phyloP scores from a whole-genome alignment of 2,329 filamentous ascomycete species.

The Magnaporthales sp. region DNA sequence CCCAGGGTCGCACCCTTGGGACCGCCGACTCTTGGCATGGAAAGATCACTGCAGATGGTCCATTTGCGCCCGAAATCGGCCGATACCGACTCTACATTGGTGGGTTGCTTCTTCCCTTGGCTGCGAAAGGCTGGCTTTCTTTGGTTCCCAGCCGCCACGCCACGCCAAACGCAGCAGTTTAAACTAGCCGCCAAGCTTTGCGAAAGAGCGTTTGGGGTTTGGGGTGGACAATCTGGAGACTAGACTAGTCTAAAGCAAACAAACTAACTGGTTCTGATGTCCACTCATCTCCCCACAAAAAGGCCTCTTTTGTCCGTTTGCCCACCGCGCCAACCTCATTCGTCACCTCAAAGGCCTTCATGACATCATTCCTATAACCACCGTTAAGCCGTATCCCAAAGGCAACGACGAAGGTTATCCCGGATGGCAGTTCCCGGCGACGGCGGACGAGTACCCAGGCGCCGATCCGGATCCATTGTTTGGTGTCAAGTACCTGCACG shows the following conservation, averaged over 20 bases:
- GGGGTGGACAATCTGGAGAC: background rate
- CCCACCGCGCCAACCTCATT: conserved; percentile 50
- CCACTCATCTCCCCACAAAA: conserved; percentile 10
- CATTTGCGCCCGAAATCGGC: conserved; percentile 15
- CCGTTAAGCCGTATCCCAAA: conserved; percentile 60
- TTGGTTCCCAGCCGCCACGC: background rate
- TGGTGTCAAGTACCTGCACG: conserved; percentile 47
- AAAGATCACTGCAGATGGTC: conserved; percentile 15
- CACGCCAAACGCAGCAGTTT: background rate
- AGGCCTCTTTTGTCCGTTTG: conserved; percentile 58
- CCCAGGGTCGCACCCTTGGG: conserved; percentile 8
- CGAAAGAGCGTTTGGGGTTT: background rate
- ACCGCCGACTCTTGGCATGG: conserved; percentile 17
- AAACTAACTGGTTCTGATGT: background rate
- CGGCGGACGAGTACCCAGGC: conserved; percentile 43
- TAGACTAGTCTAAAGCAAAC: background rate
- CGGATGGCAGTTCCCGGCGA: conserved; percentile 50
- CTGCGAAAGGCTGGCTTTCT: too few species aligned
- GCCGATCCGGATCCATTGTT: conserved; percentile 54
- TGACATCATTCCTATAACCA: conserved; percentile 42
- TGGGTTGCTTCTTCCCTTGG: conserved; percentile 31
- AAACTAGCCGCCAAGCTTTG: background rate
- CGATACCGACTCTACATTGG: conserved; percentile 21
- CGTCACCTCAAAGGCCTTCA: conserved; percentile 49
- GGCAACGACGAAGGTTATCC: conserved; percentile 54